A percentile compares a stretch with the other conserved stretches of the same genome.
phyloP scores from a whole-genome alignment of 2,329 filamentous ascomycete species.

The Calonectria henricotiae region DNA sequence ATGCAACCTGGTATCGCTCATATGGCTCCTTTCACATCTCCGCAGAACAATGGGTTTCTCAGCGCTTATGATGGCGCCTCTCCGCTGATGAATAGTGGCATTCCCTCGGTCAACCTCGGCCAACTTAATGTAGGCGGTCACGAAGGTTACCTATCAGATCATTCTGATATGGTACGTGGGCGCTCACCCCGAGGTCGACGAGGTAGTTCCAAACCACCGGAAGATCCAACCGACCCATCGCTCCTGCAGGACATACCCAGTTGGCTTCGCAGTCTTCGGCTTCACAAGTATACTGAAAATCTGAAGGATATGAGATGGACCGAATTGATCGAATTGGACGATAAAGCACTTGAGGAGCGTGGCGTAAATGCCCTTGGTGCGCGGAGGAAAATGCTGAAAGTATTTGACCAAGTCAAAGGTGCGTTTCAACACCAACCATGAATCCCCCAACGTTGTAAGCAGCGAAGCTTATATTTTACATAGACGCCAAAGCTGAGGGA shows the following conservation, averaged over 20 bases:
- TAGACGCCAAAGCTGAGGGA: conserved; percentile 82
- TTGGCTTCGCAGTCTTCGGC: conserved; percentile 93
- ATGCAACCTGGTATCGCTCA: conserved; percentile 79
- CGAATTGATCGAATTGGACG: conserved; percentile 91
- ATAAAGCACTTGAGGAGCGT: conserved; percentile 91
- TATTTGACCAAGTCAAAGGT: conserved; percentile 96
- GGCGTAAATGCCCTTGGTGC: conserved; percentile 97
- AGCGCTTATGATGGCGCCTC: conserved; percentile 86
- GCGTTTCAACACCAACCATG: conserved; percentile 46
- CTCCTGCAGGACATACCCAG: conserved; percentile 95
- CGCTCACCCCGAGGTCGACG: conserved; percentile 92
- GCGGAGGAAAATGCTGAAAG: conserved; percentile 98
- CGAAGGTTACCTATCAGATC: conserved; percentile 94
- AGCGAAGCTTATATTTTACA: conserved; percentile 42
- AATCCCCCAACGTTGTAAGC: neutral
- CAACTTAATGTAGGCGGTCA: conserved; percentile 80
- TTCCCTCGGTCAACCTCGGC: conserved; percentile 80
- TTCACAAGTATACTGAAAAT: conserved; percentile 99
- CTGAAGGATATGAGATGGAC: conserved; percentile 98
- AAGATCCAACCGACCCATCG: conserved; percentile 93
- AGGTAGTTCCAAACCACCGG: conserved; percentile 96
- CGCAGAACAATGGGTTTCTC: conserved; percentile 95
- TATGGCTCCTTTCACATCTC: conserved; percentile 84
- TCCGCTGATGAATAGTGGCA: conserved; percentile 79
- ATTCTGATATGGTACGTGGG: conserved; percentile 91